Evolutionary conservation across 495 filamentous ascomycete genomes (phyloP).

Genomic region (Penicillium dipodomyicola): DNA sequence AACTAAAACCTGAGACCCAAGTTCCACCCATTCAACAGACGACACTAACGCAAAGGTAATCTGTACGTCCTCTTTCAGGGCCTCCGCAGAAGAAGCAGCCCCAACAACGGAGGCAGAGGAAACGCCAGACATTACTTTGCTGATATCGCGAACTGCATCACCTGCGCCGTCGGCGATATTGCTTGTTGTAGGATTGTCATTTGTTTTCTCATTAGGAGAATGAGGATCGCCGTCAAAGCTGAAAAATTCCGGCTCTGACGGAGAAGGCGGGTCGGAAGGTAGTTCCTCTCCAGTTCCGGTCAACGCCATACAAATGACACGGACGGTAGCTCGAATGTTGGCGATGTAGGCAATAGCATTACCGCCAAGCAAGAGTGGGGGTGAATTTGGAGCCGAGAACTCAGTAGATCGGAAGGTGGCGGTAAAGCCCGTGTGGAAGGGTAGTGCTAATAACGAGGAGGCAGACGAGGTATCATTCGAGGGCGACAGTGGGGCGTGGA

Average conservation of each 20-base stretch:
- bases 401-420: conserved; percentile 45
- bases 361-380: conserved; percentile 52
- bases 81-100: conserved; percentile 22
- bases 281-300: conserved; percentile 31
- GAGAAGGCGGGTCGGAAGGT: conserved; percentile 32
- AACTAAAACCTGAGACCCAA: conserved; percentile 74
- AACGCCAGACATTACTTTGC: conserved; percentile 22
- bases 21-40: conserved; percentile 80
- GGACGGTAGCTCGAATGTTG: conserved; percentile 78
- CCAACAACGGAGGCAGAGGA: conserved; percentile 2
- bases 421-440: conserved; percentile 47
- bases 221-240: conserved; percentile 58
- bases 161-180: not conserved
- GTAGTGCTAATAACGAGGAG: conserved; percentile 29
- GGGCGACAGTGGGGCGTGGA: conserved; percentile 44
- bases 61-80: conserved; percentile 45
- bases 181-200: not conserved
- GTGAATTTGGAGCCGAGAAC: conserved; percentile 40
- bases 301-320: conserved; percentile 56
- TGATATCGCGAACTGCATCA: conserved; percentile 20
- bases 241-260: conserved; percentile 59
- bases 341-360: conserved; percentile 80
- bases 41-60: conserved; percentile 74
- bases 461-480: conserved; percentile 29
- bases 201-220: conserved; percentile 23